A percentile compares a stretch with the other conserved stretches of the same genome.
These are phyloP conservation scores for Coniochaeta hoffmannii DNA, from an alignment of 2,329 filamentous ascomycete species.

Conservation along the genomic window DNA sequence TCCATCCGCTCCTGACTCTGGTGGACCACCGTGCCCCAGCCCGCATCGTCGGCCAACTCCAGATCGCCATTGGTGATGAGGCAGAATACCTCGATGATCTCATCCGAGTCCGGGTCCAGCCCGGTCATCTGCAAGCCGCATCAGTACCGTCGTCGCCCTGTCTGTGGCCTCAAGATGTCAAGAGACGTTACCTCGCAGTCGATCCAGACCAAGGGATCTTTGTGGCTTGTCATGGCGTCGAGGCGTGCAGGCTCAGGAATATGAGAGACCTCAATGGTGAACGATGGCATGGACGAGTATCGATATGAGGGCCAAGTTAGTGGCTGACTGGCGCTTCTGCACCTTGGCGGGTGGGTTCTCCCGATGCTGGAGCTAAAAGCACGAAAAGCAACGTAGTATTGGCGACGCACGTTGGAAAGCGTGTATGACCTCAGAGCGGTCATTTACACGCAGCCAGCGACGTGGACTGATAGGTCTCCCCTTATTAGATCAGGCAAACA, in stretches of 20 bases:
- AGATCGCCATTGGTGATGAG: constrained; percentile 80
- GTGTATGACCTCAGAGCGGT: not conserved
- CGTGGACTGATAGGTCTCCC: not conserved
- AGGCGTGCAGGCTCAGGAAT: not conserved
- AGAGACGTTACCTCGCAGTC: constrained; percentile 49
- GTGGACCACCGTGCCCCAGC: constrained; percentile 76
- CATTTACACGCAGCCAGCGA: not conserved
- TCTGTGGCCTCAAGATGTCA: not conserved
- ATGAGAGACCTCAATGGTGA: not conserved
- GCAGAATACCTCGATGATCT: constrained; percentile 87
- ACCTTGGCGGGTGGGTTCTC: not conserved
- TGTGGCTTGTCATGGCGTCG: constrained; percentile 13
- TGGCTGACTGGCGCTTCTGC: not conserved
- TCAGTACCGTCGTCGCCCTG: not conserved
- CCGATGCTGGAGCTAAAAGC: not conserved
- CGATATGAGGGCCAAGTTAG: not conserved
- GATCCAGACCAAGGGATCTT: constrained; percentile 75
- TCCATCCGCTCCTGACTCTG: constrained; percentile 63
- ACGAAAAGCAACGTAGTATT: not conserved
- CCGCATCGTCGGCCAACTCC: constrained; percentile 63
- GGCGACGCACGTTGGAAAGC: not conserved
- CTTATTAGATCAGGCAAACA: not conserved
- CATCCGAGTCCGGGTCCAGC: constrained; percentile 68
- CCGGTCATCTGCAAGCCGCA: constrained; percentile 73
- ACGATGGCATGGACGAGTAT: not conserved